Conservation (phyloP, 2,329 filamentous ascomycete species). For the Apiospora rasikravindrae region DNA sequence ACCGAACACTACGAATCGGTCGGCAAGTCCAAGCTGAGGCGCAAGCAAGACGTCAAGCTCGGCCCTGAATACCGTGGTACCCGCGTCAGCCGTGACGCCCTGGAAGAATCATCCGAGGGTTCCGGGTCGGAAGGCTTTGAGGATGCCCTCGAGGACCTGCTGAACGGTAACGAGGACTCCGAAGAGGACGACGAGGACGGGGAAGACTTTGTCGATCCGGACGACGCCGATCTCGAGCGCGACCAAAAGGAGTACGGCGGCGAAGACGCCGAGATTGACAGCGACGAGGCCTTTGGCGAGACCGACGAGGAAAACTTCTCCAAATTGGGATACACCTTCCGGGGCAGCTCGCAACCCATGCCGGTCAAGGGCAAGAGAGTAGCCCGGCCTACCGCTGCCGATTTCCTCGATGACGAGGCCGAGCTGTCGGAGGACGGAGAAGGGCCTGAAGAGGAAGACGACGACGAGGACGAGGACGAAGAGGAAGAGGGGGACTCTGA, state of each 20-base stretch:
- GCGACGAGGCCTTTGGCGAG: conserved; percentile 75
- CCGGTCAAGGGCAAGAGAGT: conserved; percentile 38
- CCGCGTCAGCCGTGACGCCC: conserved; percentile 69
- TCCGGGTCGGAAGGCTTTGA: conserved; percentile 41
- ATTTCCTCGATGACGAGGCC: conserved; percentile 53
- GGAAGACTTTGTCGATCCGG: conserved; percentile 62
- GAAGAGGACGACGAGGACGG: conserved; percentile 41
- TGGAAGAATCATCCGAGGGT: conserved; percentile 56
- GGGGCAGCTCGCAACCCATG: conserved; percentile 61
- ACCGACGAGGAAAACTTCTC: conserved; percentile 86
- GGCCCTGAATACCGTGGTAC: conserved; percentile 83
- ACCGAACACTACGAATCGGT: conserved; percentile 59
- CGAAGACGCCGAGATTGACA: conserved; percentile 66
- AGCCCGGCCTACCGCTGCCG: conserved; percentile 56
- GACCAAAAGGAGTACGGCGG: conserved; percentile 50
- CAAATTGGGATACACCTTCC: conserved; percentile 64
- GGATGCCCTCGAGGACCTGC: conserved; percentile 52
- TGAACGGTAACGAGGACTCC: conserved; percentile 45
- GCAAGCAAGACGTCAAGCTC: conserved; percentile 70
- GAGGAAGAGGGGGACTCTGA: conserved; percentile 33
- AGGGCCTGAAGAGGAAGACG: conserved; percentile 46
- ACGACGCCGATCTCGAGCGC: conserved; percentile 57
- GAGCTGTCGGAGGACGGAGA: conserved; percentile 37
- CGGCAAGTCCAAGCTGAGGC: conserved; percentile 82
- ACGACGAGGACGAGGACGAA: conserved; percentile 42